Evolutionary conservation across 2,329 filamentous ascomycete species (phyloP).

Genomic region (Aspergillus ibericus): DNA sequence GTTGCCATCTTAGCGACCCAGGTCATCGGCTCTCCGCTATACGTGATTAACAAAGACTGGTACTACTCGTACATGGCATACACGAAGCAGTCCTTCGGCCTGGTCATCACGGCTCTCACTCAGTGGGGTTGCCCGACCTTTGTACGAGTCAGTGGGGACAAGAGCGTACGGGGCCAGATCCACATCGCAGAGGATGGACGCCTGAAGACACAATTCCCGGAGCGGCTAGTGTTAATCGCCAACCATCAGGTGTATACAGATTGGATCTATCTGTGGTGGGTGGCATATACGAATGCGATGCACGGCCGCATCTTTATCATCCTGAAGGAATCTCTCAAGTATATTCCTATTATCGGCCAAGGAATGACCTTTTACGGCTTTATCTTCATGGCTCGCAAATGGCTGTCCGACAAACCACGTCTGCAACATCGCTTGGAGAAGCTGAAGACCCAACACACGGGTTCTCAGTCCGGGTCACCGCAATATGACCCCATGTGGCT

Average conservation of each 20-base stretch:
- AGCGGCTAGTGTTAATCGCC: slow-evolving; percentile 62
- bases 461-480: slow-evolving; percentile 48
- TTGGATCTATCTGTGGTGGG: slow-evolving; percentile 69
- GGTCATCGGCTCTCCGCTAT: slow-evolving; percentile 60
- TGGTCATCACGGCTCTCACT: slow-evolving; percentile 62
- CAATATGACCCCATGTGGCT: slow-evolving; percentile 65
- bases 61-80: slow-evolving; percentile 66
- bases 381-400: slow-evolving; percentile 65
- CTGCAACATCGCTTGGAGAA: slow-evolving; percentile 59
- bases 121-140: slow-evolving; percentile 64
- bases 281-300: slow-evolving; percentile 64
- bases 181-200: slow-evolving; percentile 57
- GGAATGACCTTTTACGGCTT: slow-evolving; percentile 67
- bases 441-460: slow-evolving; percentile 52
- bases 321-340: slow-evolving; percentile 64
- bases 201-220: slow-evolving; percentile 59
- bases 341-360: slow-evolving; percentile 62
- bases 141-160: slow-evolving; percentile 63
- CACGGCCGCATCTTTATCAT: slow-evolving; percentile 68
- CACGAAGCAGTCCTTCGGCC: slow-evolving; percentile 64
- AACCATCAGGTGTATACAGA: slow-evolving; percentile 71
- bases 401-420: slow-evolving; percentile 60
- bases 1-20: slow-evolving; percentile 55
- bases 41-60: slow-evolving; percentile 60
- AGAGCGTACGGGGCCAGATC: slow-evolving; percentile 60